Conservation (phyloP, 2,329 filamentous ascomycete species). For the Orbilia ellipsospora region DNA sequence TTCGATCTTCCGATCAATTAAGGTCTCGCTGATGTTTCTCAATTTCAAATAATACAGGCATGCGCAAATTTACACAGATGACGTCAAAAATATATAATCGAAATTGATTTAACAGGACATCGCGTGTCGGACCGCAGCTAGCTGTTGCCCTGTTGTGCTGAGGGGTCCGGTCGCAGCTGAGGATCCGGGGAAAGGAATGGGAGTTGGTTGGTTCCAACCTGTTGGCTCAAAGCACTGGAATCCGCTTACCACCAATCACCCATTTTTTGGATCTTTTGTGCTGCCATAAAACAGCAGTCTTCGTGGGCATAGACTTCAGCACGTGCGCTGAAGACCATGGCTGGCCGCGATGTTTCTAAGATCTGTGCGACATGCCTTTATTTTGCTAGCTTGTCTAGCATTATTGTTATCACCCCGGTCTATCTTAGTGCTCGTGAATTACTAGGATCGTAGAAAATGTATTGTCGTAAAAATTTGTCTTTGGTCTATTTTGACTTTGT, state of each 20-base stretch:
- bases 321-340: neutral
- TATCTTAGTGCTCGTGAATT: conserved; percentile 8
- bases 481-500: conserved; percentile 16
- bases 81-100: conserved; percentile 32
- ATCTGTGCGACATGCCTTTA: conserved; percentile 14
- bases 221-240: conserved; percentile 3
- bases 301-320: neutral
- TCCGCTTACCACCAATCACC: neutral
- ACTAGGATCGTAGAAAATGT: neutral
- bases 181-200: conserved; percentile 27
- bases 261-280: neutral
- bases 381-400: neutral
- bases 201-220: conserved; percentile 22
- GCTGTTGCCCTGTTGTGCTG: neutral
- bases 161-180: conserved; percentile 18
- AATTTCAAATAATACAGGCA: neutral
- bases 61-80: conserved; percentile 4
- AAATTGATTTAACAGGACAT: conserved; percentile 3
- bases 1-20: neutral
- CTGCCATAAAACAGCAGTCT: no score
- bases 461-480: neutral
- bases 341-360: neutral
- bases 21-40: neutral
- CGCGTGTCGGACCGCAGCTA: conserved; percentile 37
- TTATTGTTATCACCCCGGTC: conserved; percentile 1